Evolutionary conservation across 1,284 basidiomycete species (phyloP).

Genomic region (Moesziomyces antarcticus): DNA sequence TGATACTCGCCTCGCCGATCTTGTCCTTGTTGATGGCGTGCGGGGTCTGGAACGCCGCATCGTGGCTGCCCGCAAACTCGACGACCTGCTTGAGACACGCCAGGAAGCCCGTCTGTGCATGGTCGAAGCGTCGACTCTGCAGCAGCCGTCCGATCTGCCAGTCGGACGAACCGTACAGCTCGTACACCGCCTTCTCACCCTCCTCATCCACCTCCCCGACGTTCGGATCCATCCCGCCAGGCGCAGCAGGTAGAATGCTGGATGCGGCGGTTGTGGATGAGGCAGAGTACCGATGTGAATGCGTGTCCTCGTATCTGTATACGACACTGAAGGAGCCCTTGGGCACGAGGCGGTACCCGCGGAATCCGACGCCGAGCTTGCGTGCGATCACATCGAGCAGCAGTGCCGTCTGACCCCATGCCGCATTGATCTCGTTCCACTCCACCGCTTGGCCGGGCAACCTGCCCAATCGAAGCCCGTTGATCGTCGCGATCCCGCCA

Average conservation of each 20-base stretch:
- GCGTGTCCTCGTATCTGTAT: slow-evolving; percentile 32
- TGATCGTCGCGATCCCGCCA: slow-evolving; percentile 90
- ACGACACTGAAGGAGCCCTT: slow-evolving; percentile 57
- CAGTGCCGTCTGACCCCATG: slow-evolving; percentile 95
- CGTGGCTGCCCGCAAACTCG: slow-evolving; percentile 79
- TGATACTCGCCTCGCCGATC: slow-evolving; percentile 93
- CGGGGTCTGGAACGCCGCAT: slow-evolving; percentile 80
- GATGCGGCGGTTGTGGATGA: slow-evolving; percentile 6
- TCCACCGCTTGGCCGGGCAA: slow-evolving; percentile 78
- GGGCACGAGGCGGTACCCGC: slow-evolving; percentile 49
- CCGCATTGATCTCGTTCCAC: slow-evolving; percentile 98
- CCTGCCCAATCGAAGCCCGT: slow-evolving; percentile 89
- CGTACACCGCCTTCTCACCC: slow-evolving; percentile 49
- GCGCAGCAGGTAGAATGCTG: neutral
- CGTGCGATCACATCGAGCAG: slow-evolving; percentile 81
- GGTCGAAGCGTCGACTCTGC: slow-evolving; percentile 94
- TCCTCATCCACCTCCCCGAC: slow-evolving; percentile 5
- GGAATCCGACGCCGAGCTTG: slow-evolving; percentile 41
- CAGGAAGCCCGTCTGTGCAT: slow-evolving; percentile 93
- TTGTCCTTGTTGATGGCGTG: slow-evolving; percentile 92
- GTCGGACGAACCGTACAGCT: slow-evolving; percentile 69
- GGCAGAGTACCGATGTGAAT: slow-evolving; percentile 13
- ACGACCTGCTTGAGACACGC: slow-evolving; percentile 91
- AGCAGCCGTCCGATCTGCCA: slow-evolving; percentile 85
- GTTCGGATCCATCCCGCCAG: neutral